Conservation (phyloP, 2,329 filamentous ascomycete species). For the Aspergillus vadensis region DNA sequence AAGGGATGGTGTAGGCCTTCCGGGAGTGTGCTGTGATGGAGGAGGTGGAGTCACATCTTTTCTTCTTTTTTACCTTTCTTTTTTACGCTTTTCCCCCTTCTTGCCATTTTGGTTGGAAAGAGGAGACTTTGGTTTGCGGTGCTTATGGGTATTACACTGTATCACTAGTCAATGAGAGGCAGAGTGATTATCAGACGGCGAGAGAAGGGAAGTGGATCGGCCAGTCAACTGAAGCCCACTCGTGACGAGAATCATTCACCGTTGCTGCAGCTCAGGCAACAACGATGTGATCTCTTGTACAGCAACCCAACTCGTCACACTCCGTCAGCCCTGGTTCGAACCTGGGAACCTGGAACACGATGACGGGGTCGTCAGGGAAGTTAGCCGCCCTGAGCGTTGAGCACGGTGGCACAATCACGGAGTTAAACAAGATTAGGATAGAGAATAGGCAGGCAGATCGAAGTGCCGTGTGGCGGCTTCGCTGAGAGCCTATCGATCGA, state of each 20-base stretch:
- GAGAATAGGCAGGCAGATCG: constrained; percentile 5
- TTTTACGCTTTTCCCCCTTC: neutral
- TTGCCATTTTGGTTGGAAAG: neutral
- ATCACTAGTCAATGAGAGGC: constrained; percentile 4
- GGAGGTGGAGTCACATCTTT: neutral
- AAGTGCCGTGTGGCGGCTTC: constrained; percentile 5
- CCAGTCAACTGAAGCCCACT: neutral
- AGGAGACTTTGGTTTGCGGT: neutral
- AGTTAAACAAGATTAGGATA: neutral
- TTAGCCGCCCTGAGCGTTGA: constrained; percentile 20
- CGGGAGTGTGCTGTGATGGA: neutral
- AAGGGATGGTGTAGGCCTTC: constrained; percentile 21
- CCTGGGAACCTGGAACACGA: constrained; percentile 7
- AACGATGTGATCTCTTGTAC: constrained; percentile 15
- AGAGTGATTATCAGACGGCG: neutral
- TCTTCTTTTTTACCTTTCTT: neutral
- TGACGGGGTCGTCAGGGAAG: constrained; percentile 11
- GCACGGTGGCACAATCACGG: constrained; percentile 16
- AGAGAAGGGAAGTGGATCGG: neutral
- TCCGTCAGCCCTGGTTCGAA: constrained; percentile 3
- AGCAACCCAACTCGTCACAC: constrained; percentile 4
- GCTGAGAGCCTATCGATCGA: constrained; percentile 8
- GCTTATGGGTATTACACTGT: constrained; percentile 2
- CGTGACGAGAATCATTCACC: neutral
- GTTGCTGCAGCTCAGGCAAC: constrained; percentile 7